These are phyloP conservation scores for Cladosporium sp. DNA, from an alignment of 2,329 filamentous ascomycete genomes.

Conservation along the genomic window DNA sequence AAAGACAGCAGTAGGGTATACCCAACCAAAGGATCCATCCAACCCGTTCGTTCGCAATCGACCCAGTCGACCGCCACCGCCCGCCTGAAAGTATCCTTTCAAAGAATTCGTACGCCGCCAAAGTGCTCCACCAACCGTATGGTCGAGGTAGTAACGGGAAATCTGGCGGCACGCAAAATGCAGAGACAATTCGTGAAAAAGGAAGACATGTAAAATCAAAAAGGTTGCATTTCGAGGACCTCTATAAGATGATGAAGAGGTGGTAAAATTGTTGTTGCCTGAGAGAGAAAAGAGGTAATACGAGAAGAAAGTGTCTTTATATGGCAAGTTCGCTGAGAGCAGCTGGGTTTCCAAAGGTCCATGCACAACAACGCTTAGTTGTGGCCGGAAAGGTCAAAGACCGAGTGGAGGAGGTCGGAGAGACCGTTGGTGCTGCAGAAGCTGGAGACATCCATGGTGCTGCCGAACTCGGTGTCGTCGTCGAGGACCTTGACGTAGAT, in stretches of 20 bases:
- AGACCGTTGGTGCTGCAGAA: constrained; percentile 35
- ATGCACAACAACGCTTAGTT: not conserved
- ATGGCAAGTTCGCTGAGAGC: not conserved
- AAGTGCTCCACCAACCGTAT: not conserved
- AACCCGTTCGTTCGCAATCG: not conserved
- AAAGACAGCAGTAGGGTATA: not conserved
- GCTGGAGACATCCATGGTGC: constrained; percentile 38
- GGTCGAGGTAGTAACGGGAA: no score
- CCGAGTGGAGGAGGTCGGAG: constrained; percentile 3
- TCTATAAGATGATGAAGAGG: not conserved
- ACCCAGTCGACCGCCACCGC: constrained; percentile 4
- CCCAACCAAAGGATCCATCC: not conserved
- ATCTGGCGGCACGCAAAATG: constrained; percentile 3
- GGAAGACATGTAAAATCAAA: not conserved
- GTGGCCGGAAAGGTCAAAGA: constrained; percentile 16
- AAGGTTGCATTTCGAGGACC: constrained; percentile 1
- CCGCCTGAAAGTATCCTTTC: not conserved
- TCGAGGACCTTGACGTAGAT: constrained; percentile 58
- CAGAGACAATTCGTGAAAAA: constrained; percentile 5
- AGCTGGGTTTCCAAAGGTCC: not conserved
- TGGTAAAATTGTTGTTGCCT: constrained; percentile 1
- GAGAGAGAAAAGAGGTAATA: constrained; percentile 11
- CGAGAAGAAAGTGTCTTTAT: constrained; percentile 2
- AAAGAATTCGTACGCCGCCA: not conserved
- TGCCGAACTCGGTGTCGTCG: constrained; percentile 40